Base-by-base conservation (phyloP, 192 early-diverging fungal species). In the Backusella mclennaniae region DNA sequence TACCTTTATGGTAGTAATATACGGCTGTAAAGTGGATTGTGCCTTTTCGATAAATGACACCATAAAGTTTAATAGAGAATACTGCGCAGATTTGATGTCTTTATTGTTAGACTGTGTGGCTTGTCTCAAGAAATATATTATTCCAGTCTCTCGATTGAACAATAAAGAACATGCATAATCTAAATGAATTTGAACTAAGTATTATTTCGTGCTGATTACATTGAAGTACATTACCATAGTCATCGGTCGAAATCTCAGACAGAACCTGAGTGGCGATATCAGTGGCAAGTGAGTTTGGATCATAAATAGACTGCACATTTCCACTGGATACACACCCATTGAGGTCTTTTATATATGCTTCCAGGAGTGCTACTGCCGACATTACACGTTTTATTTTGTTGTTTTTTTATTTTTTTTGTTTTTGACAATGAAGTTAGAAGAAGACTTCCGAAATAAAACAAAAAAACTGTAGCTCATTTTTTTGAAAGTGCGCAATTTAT, bases 91-190 rank as follows among this genome's bases (percentile, higher is more conserved):
- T 2, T 33, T 71, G 1, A 67, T 69, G 9, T 14, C 67, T 19
- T 77, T 78, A 23, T 73, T 73, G 17, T 72, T 38, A 53, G 81
- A 83, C 31, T 70, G 73, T 19, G 79, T 73, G n/a, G 81, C 74
- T 23, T 73, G 69, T 41, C 73, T 68, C 5, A 87, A 35, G 49
- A 86, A 85, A 31, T 76, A 73, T n/a, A 89, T 31, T 11, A 89
- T 82, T 6, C 88, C 88, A 36, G 41, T 75, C 7, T 85, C 76
- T 4, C 75, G 21, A 52, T 86, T 81, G 68, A 87, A 86, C 53
- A 89, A 41, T 0, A 86, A 35, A 11, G 86, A 80, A 1, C 82
- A 76, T 0, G 80, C 83, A 71, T 86, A 85, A 66, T 87, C 88
- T 89, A 67, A 39, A 21, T 9, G 19, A 23, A 41, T 9, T 26